These are phyloP conservation scores for Rosellinia necatrix DNA, from an alignment of 2,329 filamentous ascomycete genomes.

Conservation along the genomic window DNA sequence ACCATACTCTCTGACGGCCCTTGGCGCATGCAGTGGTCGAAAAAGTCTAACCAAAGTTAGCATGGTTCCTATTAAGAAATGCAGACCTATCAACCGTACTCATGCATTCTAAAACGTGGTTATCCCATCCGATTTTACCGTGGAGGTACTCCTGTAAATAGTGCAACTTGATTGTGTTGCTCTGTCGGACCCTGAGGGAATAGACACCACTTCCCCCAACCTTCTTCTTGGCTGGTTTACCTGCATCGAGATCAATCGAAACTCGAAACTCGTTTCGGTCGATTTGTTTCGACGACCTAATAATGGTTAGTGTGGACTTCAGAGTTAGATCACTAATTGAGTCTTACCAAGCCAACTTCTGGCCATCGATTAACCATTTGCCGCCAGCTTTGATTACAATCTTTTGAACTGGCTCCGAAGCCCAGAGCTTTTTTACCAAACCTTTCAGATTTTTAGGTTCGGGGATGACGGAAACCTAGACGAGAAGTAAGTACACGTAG, in stretches of 20 bases:
- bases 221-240: constrained; percentile 35
- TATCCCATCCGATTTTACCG: constrained; percentile 64
- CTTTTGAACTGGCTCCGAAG: constrained; percentile 62
- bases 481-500: background rate
- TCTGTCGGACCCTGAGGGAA: constrained; percentile 65
- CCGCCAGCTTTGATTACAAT: constrained; percentile 54
- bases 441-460: constrained; percentile 53
- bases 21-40: constrained; percentile 87
- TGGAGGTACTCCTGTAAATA: constrained; percentile 69
- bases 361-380: constrained; percentile 78
- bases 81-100: constrained; percentile 53
- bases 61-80: background rate
- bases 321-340: background rate
- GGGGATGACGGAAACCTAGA: constrained; percentile 68
- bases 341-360: constrained; percentile 82
- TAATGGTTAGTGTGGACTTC: constrained; percentile 18
- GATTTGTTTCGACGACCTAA: constrained; percentile 46
- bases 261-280: constrained; percentile 58
- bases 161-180: constrained; percentile 70
- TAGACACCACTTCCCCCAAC: constrained; percentile 49
- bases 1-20: constrained; percentile 70
- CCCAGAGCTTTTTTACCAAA: constrained; percentile 78
- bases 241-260: constrained; percentile 70
- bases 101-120: constrained; percentile 75
- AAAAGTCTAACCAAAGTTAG: constrained; percentile 62